Conservation (phyloP, 2,329 filamentous ascomycete species). For the Epichloe baconii region DNA sequence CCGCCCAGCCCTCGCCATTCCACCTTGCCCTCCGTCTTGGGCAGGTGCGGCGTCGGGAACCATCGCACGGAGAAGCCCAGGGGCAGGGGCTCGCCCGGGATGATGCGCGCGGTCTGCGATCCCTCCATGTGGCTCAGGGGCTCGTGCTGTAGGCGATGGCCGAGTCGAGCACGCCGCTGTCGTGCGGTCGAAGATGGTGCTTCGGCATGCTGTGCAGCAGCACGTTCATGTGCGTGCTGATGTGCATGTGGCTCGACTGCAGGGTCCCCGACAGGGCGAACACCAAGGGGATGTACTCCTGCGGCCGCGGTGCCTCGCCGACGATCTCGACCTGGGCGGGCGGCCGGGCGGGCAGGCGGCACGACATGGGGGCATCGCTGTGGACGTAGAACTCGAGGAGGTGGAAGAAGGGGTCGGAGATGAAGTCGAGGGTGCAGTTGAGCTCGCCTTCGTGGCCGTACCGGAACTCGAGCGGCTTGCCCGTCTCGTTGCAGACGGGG, state of each 20-base stretch:
- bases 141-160: slow-evolving; percentile 78
- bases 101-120: slow-evolving; percentile 47
- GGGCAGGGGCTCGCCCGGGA: slow-evolving; percentile 77
- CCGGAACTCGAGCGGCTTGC: slow-evolving; percentile 65
- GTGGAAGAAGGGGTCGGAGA: slow-evolving; percentile 73
- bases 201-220: slow-evolving; percentile 60
- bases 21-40: slow-evolving; percentile 50
- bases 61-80: slow-evolving; percentile 72
- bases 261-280: slow-evolving; percentile 83
- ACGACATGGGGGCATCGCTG: slow-evolving; percentile 84
- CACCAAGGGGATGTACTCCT: slow-evolving; percentile 68
- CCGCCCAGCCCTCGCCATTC: slow-evolving; percentile 54
- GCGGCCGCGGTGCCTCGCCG: slow-evolving; percentile 34
- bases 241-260: slow-evolving; percentile 78
- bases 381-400: slow-evolving; percentile 96
- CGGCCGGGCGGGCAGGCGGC: slow-evolving; percentile 74
- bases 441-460: slow-evolving; percentile 74
- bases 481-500: slow-evolving; percentile 79
- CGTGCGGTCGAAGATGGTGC: slow-evolving; percentile 48
- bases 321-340: slow-evolving; percentile 39
- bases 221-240: slow-evolving; percentile 81
- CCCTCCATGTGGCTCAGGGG: slow-evolving; percentile 45
- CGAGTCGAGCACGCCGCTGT: slow-evolving; percentile 71
- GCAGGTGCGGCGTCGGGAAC: slow-evolving; percentile 65
- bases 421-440: slow-evolving; percentile 70